phyloP scores from a whole-genome alignment of 768 basidiomycete genomes.

The Trametes meyenii region DNA sequence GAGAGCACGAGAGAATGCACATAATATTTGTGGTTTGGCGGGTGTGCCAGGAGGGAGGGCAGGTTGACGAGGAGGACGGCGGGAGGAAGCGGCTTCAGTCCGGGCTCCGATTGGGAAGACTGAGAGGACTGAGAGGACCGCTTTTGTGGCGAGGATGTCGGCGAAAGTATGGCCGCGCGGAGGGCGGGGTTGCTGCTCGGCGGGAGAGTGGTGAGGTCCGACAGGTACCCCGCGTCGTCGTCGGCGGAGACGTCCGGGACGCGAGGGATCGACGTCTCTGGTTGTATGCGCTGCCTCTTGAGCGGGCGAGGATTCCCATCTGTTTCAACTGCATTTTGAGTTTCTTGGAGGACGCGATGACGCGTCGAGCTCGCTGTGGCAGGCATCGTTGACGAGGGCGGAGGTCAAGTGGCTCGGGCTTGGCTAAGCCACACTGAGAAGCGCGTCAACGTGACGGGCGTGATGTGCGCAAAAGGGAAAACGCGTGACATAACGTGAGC shows the following conservation, averaged over 20 bases:
- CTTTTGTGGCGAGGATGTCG: neutral
- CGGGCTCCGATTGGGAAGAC: neutral
- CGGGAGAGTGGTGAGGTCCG: constrained; percentile 18
- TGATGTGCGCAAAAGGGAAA: neutral
- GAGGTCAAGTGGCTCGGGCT: neutral
- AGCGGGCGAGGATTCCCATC: constrained; percentile 16
- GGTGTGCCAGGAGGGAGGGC: constrained; percentile 62
- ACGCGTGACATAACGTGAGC: constrained; percentile 9
- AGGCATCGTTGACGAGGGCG: neutral
- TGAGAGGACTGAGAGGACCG: neutral
- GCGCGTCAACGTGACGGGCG: constrained; percentile 2
- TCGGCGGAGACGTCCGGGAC: neutral
- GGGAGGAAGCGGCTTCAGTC: constrained; percentile 41
- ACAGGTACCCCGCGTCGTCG: neutral
- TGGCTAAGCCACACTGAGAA: neutral
- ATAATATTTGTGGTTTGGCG: constrained; percentile 63
- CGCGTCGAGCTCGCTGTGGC: neutral
- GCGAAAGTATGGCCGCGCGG: neutral
- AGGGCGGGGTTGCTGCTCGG: constrained; percentile 4
- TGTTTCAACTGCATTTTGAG: neutral
- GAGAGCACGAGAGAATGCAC: constrained; percentile 58
- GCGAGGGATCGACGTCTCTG: neutral
- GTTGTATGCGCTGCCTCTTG: constrained; percentile 25
- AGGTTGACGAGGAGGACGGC: constrained; percentile 60
- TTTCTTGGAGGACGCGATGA: neutral